phyloP scores from a whole-genome alignment of 345 rosid species.

The Populus alba region DNA sequence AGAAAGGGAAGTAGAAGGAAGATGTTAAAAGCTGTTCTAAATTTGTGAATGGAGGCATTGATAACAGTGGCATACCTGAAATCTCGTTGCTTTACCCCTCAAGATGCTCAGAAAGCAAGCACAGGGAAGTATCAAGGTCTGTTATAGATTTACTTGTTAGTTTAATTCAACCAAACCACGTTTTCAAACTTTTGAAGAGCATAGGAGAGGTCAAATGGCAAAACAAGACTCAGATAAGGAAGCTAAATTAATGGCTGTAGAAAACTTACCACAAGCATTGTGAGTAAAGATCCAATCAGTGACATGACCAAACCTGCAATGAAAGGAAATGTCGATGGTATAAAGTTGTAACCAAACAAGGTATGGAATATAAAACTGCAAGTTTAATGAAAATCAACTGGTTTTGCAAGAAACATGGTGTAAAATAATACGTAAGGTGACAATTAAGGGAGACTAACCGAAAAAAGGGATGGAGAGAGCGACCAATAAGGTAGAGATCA shows the following conservation, averaged over 20 bases:
- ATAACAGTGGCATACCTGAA: conserved; percentile 45
- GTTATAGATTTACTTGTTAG: conserved; percentile 6
- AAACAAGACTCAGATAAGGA: background rate
- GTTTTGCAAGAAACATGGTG: background rate
- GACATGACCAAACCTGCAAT: conserved; percentile 76
- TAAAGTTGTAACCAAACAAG: background rate
- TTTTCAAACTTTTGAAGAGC: background rate
- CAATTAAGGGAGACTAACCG: conserved; percentile 37
- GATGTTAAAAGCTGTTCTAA: background rate
- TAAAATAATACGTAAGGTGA: background rate
- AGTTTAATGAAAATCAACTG: background rate
- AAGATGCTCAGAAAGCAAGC: conserved; percentile 84
- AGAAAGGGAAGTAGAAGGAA: background rate
- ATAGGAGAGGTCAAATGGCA: background rate
- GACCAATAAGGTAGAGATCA: conserved; percentile 71
- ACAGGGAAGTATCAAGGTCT: conserved; percentile 93
- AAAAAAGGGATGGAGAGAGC: conserved; percentile 85
- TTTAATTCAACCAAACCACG: background rate
- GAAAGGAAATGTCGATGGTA: conserved; percentile 1
- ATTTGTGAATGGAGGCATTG: background rate
- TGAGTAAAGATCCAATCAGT: conserved; percentile 77
- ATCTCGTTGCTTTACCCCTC: conserved; percentile 46
- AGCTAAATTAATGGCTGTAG: background rate
- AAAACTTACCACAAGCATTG: conserved; percentile 85
- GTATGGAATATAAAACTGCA: background rate